phyloP scores from a whole-genome alignment of 163 green algal genomes.

The Prototheca cutis region DNA sequence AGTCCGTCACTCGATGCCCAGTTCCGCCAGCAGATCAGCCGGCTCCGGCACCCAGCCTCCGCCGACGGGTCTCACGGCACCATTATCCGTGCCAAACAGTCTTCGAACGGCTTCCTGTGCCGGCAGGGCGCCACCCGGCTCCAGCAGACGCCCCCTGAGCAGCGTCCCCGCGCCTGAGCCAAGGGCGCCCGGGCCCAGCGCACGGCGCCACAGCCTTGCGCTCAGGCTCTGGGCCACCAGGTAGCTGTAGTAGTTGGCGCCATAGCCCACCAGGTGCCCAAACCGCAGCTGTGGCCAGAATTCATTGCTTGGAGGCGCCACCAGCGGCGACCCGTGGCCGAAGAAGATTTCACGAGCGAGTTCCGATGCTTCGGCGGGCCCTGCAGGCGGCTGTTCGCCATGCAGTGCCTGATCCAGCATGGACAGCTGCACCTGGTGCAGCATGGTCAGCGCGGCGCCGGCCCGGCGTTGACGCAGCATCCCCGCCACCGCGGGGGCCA shows the following conservation, averaged over 20 bases:
- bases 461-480: constrained; percentile 4
- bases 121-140: background rate
- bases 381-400: constrained; percentile 7
- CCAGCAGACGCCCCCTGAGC: constrained; percentile 19
- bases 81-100: background rate
- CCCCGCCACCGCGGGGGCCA: constrained; percentile 10
- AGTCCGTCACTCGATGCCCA: background rate
- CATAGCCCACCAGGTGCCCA: constrained; percentile 68
- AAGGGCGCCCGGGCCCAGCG: constrained; percentile 38
- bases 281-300: constrained; percentile 30
- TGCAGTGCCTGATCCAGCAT: constrained; percentile 38
- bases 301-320: no score
- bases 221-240: constrained; percentile 58
- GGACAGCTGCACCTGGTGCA: constrained; percentile 42
- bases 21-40: background rate
- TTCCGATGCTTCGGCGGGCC: no score
- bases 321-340: no score
- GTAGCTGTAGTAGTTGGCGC: constrained; percentile 72
- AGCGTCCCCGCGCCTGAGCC: constrained; percentile 20
- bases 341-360: no score
- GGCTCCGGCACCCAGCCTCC: background rate
- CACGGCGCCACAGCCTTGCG: constrained; percentile 42
- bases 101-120: background rate
- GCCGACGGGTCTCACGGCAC: background rate
- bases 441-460: constrained; percentile 45